phyloP scores from a whole-genome alignment of 257 asterid genomes.

The Haberlea rhodopensis region DNA sequence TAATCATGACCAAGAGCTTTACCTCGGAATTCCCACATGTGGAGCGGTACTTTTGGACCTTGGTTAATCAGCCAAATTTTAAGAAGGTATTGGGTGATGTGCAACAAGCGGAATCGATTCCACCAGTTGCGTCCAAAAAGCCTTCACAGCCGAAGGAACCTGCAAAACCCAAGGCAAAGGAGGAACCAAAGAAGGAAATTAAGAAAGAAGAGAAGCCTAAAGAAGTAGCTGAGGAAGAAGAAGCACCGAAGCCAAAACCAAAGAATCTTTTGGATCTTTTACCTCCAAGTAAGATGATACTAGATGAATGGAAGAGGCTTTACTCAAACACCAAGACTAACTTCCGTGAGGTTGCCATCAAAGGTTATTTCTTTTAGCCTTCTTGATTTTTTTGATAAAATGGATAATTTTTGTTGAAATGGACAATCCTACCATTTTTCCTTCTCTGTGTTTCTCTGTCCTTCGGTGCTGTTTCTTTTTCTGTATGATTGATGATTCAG shows the following conservation, averaged over 20 bases:
- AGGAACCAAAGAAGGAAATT: constrained; percentile 56
- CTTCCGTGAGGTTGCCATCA: constrained; percentile 92
- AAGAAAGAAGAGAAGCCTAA: constrained; percentile 63
- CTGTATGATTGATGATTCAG: background rate
- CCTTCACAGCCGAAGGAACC: constrained; percentile 67
- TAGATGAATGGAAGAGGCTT: constrained; percentile 97
- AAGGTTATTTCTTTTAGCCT: constrained; percentile 42
- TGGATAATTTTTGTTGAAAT: background rate
- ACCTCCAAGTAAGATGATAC: constrained; percentile 88
- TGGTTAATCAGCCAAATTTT: constrained; percentile 81
- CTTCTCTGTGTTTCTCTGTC: background rate
- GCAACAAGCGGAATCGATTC: constrained; percentile 57
- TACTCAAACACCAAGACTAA: constrained; percentile 93
- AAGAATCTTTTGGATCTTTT: constrained; percentile 91
- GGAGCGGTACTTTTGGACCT: constrained; percentile 88
- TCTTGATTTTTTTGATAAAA: background rate
- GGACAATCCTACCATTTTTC: background rate
- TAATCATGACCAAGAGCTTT: constrained; percentile 63
- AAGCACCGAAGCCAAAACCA: constrained; percentile 89
- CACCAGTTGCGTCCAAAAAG: constrained; percentile 70
- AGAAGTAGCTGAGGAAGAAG: constrained; percentile 50
- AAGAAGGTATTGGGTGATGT: constrained; percentile 66
- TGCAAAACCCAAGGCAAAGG: constrained; percentile 64
- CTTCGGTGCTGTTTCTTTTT: background rate
- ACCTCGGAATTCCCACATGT: constrained; percentile 90